Base-by-base conservation (phyloP, 2,329 filamentous ascomycete genomes). In the Myriosclerotinia duriaeana region DNA sequence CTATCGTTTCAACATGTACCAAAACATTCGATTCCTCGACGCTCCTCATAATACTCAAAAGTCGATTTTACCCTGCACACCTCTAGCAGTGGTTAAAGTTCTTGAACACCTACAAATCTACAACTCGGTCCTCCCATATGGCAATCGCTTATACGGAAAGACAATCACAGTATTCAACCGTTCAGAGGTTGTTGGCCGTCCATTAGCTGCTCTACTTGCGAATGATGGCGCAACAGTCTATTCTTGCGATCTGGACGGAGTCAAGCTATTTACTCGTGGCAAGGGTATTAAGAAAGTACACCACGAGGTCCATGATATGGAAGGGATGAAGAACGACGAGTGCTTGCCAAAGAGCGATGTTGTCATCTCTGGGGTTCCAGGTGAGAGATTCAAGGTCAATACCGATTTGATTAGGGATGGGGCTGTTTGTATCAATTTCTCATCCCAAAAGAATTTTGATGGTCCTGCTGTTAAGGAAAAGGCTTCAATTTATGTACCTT, bases 1-100 rank as follows among this genome's bases (percentile, higher is more conserved):
- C 76, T 93, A 98, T 80, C 90, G 98, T 76, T 93, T 94, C 86
- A 99, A 99, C 85, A 97, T 99, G 93, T 99, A 98, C 81, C 91
- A 97, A 83, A 99, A 99, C 81, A 87, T 96, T 74, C 92, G 95
- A 71, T 98, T 93, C 82, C 84, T 99, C 66, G 95, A 99, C 79
- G 82, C 88, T 34, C 89, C 89, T 5, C 79, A 83, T 53, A 91
- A 92, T 78, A 83, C 82, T 67, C 91, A 92, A 78, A 98, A 99
- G 82, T 96, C 90, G 59, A 92, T 98, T 71, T 82, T 99, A 63
- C 95, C 95, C 6, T 99, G 95, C 83, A 99, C 95, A 2, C 95
- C 95, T 20, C 85, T 99, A 34, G 95, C 95, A 36, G 90, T 97
- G 68, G 91, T 98, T 82, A 99, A 99, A 84, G 96, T 98, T 72